Evolutionary conservation across 371 early-diverging fungal genomes (phyloP).

Genomic region (Mortierella sp.): DNA sequence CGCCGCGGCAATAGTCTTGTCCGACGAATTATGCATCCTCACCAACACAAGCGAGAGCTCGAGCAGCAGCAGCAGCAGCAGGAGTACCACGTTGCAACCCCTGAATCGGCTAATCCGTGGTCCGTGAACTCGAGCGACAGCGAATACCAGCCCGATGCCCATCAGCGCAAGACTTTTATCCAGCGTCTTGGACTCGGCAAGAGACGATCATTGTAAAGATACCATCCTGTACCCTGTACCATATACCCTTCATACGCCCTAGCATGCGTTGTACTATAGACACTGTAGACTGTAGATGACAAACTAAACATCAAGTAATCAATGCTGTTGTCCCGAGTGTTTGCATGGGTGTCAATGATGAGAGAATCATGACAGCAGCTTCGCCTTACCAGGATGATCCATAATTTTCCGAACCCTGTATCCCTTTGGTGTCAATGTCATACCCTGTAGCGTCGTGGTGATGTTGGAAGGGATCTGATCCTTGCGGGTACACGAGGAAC

Average conservation of each 20-base stretch:
- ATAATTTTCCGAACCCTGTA: too few species aligned
- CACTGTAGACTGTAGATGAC: too few species aligned
- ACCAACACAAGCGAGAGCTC: slow-evolving; percentile 25
- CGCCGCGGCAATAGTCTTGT: slow-evolving; percentile 13
- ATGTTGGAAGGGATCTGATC: too few species aligned
- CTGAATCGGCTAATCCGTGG: background rate
- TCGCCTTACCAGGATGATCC: too few species aligned
- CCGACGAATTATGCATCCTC: slow-evolving; percentile 26
- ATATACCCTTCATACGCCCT: background rate
- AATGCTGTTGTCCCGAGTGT: too few species aligned
- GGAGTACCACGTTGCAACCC: slow-evolving; percentile 7
- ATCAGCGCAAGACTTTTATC: slow-evolving; percentile 21
- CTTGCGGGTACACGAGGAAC: too few species aligned
- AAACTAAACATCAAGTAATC: too few species aligned
- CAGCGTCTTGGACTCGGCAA: slow-evolving; percentile 39
- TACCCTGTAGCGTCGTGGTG: too few species aligned
- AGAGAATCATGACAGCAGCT: too few species aligned
- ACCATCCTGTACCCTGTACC: background rate
- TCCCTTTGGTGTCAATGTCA: too few species aligned
- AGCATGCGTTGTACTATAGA: background rate
- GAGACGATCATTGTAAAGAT: slow-evolving; percentile 1
- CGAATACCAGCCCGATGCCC: slow-evolving; percentile 21
- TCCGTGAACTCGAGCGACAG: slow-evolving; percentile 3
- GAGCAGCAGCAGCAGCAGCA: slow-evolving; percentile 7
- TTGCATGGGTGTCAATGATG: too few species aligned